Conservation (phyloP, 202 grass and related monocot genomes). For the Schoenoplectus triqueter region DNA sequence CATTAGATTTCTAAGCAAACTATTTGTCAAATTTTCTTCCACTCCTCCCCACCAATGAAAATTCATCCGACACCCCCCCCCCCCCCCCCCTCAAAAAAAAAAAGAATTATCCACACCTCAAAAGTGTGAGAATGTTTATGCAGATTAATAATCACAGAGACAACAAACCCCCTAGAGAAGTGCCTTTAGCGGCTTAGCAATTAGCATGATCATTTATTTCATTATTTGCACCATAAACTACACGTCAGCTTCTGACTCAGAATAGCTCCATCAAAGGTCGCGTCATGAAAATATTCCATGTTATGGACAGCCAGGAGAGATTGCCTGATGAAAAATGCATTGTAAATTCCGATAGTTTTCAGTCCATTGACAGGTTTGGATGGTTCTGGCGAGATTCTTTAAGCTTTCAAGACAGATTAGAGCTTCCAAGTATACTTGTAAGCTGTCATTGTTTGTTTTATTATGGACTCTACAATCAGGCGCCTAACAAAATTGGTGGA, state of each 20-base stretch:
- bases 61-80: background rate
- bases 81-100: background rate
- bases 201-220: no score
- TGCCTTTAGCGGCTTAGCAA: background rate
- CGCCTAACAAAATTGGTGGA: background rate
- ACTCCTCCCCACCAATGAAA: background rate
- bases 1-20: background rate
- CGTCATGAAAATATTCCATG: conserved; percentile 3
- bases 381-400: background rate
- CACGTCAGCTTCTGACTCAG: background rate
- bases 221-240: background rate
- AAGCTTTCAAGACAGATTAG: background rate
- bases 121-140: background rate
- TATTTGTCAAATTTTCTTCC: background rate
- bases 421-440: background rate
- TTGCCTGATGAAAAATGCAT: background rate
- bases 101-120: background rate
- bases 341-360: background rate
- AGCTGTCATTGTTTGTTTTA: conserved; percentile 3
- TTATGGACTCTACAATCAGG: background rate
- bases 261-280: background rate
- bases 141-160: background rate
- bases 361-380: conserved; percentile 2
- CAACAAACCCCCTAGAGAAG: no score
- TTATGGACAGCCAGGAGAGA: no score